Base-by-base conservation (phyloP, 1,284 basidiomycete genomes). In the Ganoderma boninense region DNA sequence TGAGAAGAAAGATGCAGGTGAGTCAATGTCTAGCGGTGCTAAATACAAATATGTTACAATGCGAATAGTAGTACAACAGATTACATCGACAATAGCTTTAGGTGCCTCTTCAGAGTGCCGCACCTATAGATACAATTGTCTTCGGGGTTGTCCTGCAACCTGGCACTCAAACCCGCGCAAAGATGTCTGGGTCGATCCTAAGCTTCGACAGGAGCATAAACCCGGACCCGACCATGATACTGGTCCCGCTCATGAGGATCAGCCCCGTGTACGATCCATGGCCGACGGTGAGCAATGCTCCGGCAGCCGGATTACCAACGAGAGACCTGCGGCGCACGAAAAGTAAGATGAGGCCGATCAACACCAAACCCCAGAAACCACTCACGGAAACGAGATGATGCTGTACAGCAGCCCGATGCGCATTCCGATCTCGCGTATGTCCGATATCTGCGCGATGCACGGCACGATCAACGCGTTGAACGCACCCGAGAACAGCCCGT, bases 301-400 rank as follows among this genome's bases (percentile, higher is more conserved):
- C 90, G 11, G 88, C 91, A 4, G 84, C 82, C 3, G 90, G 90
- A 3, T 86, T 87, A 2, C 91, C 89, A 43, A 88, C 76, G 23
- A 92, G 82, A 0, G 90, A 86, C 40, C 90, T 92, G 72, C 38
- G 38, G 10, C n/a, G 7, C 26, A 20, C 38, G 29, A 10, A 29
- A 14, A 32, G 4, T 29, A 32, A 42, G 16, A 66, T 32, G 7
- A n/a, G 23, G 16, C 23, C 49, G 26, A 65, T 62, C 40, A 56
- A 38, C 35, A 49, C 20, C 18, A 10, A 11, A 11, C 6, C 26
- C 16, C 14, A 16, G n/a, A n/a, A 44, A n/a, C 14, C 10, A 90
- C 90, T 84, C 78, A 92, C 90, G 90, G 90, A 61, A 92, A 83
- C 0, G 91, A 89, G 43, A 91, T 87, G 18, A 90, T 78, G 43